phyloP scores from a whole-genome alignment of 2,329 filamentous ascomycete species.

The Microsporum audouinii region DNA sequence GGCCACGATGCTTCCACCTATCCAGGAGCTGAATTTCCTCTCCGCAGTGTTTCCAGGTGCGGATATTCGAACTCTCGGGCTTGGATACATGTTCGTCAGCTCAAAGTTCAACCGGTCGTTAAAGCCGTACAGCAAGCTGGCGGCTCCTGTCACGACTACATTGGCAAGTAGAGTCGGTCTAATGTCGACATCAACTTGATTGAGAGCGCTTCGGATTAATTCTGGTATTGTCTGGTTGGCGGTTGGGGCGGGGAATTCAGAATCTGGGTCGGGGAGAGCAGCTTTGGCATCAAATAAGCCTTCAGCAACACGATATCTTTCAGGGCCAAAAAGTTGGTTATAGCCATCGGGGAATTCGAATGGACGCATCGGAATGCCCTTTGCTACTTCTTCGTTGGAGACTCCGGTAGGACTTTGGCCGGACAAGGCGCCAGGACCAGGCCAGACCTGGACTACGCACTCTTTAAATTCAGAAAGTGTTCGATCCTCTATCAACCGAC shows the following conservation, averaged over 20 bases:
- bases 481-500: constrained; percentile 77
- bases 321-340: constrained; percentile 86
- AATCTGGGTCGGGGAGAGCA: constrained; percentile 45
- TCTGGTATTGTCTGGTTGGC: constrained; percentile 72
- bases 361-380: constrained; percentile 62
- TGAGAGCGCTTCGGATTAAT: constrained; percentile 65
- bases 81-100: constrained; percentile 68
- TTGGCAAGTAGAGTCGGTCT: constrained; percentile 73
- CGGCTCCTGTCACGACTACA: constrained; percentile 84
- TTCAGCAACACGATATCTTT: constrained; percentile 77
- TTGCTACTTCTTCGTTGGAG: constrained; percentile 64
- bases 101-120: constrained; percentile 82
- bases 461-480: constrained; percentile 96
- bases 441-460: constrained; percentile 89
- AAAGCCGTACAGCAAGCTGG: constrained; percentile 78
- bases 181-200: constrained; percentile 77
- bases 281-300: constrained; percentile 81
- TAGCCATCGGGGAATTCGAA: constrained; percentile 97
- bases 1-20: constrained; percentile 88
- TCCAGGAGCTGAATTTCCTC: constrained; percentile 86
- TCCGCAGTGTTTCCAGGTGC: constrained; percentile 78
- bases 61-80: constrained; percentile 75
- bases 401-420: constrained; percentile 41
- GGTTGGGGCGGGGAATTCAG: constrained; percentile 42
- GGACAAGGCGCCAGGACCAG: constrained; percentile 58